phyloP scores from a whole-genome alignment of 2,329 filamentous ascomycete species.

The Chaetomiaceae sp. region DNA sequence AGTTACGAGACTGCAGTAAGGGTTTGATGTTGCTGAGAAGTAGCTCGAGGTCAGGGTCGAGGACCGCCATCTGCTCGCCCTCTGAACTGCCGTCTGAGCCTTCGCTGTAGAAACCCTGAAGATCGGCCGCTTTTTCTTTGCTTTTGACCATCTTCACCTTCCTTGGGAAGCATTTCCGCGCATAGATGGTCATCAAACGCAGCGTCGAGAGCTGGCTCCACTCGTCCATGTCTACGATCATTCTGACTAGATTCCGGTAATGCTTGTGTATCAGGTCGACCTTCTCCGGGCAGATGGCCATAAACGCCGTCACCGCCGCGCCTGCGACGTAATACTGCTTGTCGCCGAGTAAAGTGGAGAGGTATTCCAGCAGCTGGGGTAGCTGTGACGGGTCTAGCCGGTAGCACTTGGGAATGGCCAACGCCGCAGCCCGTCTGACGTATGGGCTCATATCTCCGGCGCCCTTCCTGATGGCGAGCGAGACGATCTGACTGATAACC shows the following conservation, averaged over 20 bases:
- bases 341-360: conserved; percentile 75
- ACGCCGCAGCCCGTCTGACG: conserved; percentile 85
- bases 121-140: conserved; percentile 38
- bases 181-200: conserved; percentile 77
- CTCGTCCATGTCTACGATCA: conserved; percentile 98
- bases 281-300: conserved; percentile 83
- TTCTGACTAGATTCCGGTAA: conserved; percentile 78
- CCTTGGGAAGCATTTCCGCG: conserved; percentile 79
- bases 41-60: conserved; percentile 79
- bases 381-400: conserved; percentile 79
- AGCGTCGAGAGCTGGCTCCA: conserved; percentile 90
- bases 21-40: conserved; percentile 75
- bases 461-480: conserved; percentile 90
- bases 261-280: conserved; percentile 88
- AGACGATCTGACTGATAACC: conserved; percentile 96
- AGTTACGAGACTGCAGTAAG: conserved; percentile 88
- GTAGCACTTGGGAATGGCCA: conserved; percentile 96
- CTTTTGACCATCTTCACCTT: conserved; percentile 55
- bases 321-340: conserved; percentile 96
- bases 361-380: conserved; percentile 78
- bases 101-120: conserved; percentile 80
- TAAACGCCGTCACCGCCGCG: conserved; percentile 81
- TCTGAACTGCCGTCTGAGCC: conserved; percentile 42
- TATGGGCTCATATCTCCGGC: conserved; percentile 90
- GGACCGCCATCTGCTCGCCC: conserved; percentile 53